A percentile compares a stretch with the other conserved stretches of the same genome.
Conservation (phyloP, 345 rosid genomes). For the Lepidium africanum region DNA sequence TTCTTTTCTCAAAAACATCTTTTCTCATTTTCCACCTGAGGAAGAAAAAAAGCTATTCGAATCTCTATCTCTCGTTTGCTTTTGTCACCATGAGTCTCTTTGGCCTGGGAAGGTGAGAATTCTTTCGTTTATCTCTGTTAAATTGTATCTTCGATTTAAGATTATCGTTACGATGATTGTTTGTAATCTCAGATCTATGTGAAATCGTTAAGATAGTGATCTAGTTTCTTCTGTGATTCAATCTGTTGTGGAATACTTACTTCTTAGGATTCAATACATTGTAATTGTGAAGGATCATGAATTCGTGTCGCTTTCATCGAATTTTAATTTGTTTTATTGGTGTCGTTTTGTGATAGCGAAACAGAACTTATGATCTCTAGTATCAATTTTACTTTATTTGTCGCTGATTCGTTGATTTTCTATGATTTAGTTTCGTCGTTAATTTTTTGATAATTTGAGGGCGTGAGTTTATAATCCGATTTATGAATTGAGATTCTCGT, state of each 20-base stretch:
- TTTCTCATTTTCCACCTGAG: slow-evolving; percentile 13
- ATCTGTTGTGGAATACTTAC: background rate
- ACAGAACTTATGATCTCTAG: slow-evolving; percentile 11
- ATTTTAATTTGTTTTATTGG: background rate
- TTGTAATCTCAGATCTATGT: slow-evolving; percentile 24
- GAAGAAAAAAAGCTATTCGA: background rate
- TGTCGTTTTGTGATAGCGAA: background rate
- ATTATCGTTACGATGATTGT: background rate
- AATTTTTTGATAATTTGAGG: background rate
- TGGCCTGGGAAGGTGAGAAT: slow-evolving; percentile 23
- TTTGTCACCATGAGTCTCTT: slow-evolving; percentile 20
- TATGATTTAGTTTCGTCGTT: background rate
- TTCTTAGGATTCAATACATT: background rate
- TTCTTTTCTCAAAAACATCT: slow-evolving; percentile 1
- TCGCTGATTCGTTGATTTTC: background rate
- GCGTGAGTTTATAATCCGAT: background rate
- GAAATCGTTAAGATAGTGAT: background rate
- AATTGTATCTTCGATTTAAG: background rate
- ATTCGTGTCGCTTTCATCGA: background rate
- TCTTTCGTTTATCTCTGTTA: background rate
- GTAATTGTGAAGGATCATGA: slow-evolving; percentile 7
- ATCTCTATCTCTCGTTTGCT: slow-evolving; percentile 4
- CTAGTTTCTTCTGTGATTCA: slow-evolving; percentile 2
- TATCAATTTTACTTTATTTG: background rate
- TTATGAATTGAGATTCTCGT: background rate